Base-by-base conservation (phyloP, 345 rosid genomes). In the Citrus australasica region DNA sequence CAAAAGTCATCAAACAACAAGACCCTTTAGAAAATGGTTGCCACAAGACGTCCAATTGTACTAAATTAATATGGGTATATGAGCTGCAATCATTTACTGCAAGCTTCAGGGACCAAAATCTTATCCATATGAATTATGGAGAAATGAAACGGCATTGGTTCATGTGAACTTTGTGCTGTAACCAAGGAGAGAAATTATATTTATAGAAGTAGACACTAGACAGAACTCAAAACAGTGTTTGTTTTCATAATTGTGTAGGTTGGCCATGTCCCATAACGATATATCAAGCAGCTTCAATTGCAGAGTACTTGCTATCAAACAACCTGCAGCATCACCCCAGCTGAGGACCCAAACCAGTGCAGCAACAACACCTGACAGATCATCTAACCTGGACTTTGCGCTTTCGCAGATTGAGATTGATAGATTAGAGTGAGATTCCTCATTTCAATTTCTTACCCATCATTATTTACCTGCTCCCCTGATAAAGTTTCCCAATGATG, bases 331-430 rank as follows among this genome's bases (percentile, higher is more conserved):
- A 62, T 64, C 77, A 4, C 33, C 85, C 24, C 81, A 69, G 55
- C 25, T 8, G 11, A 84, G 79, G 42, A 28, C 38, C 24, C 82
- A 80, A 40, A 60, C 76, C 77, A 74, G 58, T 27, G 40, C 82
- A 30, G 7, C 64, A n/a, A 24, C 79, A 42, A 22, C 77, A 11
- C 67, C 76, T 16, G 84, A 82, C 84, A 70, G 81, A 73, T 86
- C 90, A 79, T 79, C 89, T 70, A 92, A 78, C 87, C 65, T 91
- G 84, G 97, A 91, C 90, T 84, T 92, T 76, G 90, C 97, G 0
- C 93, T 92, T 73, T 91, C 97, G 0, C 93, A 86, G 80, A 87
- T 92, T 17, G 88, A 92, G 64, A 85, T 90, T 74, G 75, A 88
- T 71, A 71, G 83, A 56, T 81, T 91, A 80, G 82, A 86, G 95